These are phyloP conservation scores for Penstemon barbatus DNA, from an alignment of 257 asterid species.

Conservation along the genomic window DNA sequence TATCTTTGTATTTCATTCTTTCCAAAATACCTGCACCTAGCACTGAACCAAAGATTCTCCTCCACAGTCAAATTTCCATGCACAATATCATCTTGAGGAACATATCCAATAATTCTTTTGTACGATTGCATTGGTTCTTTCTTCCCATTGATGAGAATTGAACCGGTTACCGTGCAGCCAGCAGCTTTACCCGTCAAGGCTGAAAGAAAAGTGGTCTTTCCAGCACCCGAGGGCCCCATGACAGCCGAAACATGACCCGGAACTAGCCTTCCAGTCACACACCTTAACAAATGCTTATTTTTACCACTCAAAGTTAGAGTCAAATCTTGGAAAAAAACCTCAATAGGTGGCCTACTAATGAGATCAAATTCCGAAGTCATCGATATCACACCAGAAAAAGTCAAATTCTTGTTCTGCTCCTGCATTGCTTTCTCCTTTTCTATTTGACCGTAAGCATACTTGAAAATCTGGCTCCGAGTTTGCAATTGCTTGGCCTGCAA, in stretches of 20 bases:
- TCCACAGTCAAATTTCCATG: constrained; percentile 98
- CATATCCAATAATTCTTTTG: constrained; percentile 84
- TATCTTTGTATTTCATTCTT: too few relatives aligned
- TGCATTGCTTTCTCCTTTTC: constrained; percentile 91
- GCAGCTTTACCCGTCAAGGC: constrained; percentile 93
- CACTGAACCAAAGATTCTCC: constrained; percentile 99
- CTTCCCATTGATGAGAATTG: constrained; percentile 81
- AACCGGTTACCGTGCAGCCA: constrained; percentile 80
- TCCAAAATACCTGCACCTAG: constrained; percentile 81
- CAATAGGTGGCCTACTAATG: constrained; percentile 70
- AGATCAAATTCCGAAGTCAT: constrained; percentile 73
- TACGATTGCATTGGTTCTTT: constrained; percentile 76
- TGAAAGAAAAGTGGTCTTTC: constrained; percentile 94
- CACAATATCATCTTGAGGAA: constrained; percentile 97
- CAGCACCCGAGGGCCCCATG: constrained; percentile 99
- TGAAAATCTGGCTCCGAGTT: constrained; percentile 92
- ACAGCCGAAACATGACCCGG: constrained; percentile 98
- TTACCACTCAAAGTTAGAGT: constrained; percentile 88
- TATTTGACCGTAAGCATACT: constrained; percentile 90
- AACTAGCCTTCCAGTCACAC: constrained; percentile 76
- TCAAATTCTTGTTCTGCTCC: constrained; percentile 78
- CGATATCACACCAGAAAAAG: constrained; percentile 87
- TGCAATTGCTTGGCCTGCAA: constrained; percentile 63
- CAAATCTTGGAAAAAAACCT: constrained; percentile 80
- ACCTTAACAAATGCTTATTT: constrained; percentile 76